Percentiles rank a stretch among this genome's conserved stretches.
Conservation (phyloP, 169 alveolate species). For the Eimeria nieschulzi region DNA sequence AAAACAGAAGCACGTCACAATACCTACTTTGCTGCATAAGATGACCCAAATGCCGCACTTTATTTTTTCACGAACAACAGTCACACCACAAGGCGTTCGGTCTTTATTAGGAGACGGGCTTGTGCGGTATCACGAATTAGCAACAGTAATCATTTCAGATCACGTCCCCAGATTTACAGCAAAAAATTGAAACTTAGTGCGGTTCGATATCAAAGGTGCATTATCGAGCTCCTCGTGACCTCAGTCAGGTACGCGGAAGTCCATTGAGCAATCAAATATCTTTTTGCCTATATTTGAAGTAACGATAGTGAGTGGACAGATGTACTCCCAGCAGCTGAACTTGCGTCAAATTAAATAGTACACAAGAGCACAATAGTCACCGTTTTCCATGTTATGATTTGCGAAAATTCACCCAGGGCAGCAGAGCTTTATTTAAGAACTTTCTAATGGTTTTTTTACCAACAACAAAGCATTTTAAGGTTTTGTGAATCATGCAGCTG, state of each 20-base stretch:
- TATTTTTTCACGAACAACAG: not conserved
- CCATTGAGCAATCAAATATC: not conserved
- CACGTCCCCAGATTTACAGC: not conserved
- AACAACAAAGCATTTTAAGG: not conserved
- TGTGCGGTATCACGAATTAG: not conserved
- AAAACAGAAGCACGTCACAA: not conserved
- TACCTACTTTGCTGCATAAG: not conserved
- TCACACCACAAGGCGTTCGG: not conserved
- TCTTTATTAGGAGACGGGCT: not conserved
- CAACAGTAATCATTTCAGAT: not conserved
- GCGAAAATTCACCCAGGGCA: not conserved
- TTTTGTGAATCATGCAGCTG: not conserved
- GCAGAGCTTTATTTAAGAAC: not conserved
- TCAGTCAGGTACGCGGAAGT: not conserved
- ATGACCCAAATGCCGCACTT: not conserved
- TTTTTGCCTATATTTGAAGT: not conserved
- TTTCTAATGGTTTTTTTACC: not conserved
- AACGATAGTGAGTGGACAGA: not conserved
- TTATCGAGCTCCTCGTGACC: not conserved
- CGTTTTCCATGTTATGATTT: not conserved
- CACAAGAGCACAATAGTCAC: not conserved
- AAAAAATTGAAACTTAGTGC: not conserved
- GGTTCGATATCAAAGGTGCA: not conserved
- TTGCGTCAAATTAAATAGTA: not conserved
- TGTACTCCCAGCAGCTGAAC: not conserved